Base-by-base conservation (phyloP, 108 stramenopile species). In the Nannochloropsis oceanica region DNA sequence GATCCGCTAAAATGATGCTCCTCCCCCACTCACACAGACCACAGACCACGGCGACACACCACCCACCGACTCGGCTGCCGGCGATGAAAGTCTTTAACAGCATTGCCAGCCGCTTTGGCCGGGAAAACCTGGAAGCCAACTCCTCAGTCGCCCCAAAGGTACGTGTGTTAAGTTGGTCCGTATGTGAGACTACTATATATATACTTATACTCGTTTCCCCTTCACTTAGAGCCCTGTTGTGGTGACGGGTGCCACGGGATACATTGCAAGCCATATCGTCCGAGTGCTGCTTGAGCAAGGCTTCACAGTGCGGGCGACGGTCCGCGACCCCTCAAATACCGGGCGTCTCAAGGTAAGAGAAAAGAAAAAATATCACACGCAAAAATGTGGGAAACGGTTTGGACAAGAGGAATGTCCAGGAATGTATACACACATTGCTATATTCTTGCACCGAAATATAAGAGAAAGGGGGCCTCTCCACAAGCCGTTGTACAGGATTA, bases 221-320 rank as follows among this genome's bases (percentile, higher is more conserved):
- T 34, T 5, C 34, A 34, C 34, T 73, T n/a, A 73, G 59, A 73
- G 22, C 59, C 22, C n/a, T 73, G 84, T 84, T 11, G 43, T 84
- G 43, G 84, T 84, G 84, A 80, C 79, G 22, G 84, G 84, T 20
- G 84, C 84, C 25, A 73, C 84, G 27, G 84, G 84, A n/a, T 84
- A 84, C 79, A 80, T 84, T 44, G 84, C 50, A 22, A 42, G 79
- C 79, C 27, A 80, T 34, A 59, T 84, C 27, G 84, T 84, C 50
- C 27, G 44, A 79, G 42, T 43, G 79, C 79, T 84, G 43, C 42
- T 84, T 10, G 42, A 84, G 42, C 26, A 80, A 25, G 84, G 84
- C n/a, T 84, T 73, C 79, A 84, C 42, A 46, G 84, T 84, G 73
- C 27, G 84, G 42, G 84, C 50, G 0, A 84, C 84, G 26, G 84